Evolutionary conservation across 192 early-diverging fungal species (phyloP).

Genomic region (Backusella psychrophila): DNA sequence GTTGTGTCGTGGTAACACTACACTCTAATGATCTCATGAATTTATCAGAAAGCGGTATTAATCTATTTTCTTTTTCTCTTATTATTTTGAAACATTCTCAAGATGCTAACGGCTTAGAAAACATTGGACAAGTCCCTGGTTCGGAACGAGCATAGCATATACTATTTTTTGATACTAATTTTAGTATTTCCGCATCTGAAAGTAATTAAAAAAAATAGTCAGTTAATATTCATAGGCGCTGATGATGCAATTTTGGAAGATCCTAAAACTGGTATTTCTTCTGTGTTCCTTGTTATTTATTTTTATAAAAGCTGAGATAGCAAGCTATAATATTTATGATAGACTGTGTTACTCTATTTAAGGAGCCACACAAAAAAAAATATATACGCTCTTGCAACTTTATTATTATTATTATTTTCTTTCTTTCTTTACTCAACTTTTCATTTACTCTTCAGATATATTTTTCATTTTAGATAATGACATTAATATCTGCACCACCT

Average conservation of each 20-base stretch:
- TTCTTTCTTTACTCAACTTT: background rate
- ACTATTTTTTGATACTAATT: background rate
- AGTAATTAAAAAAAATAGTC: background rate
- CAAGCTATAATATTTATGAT: conserved; percentile 2
- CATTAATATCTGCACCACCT: background rate
- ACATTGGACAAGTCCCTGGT: background rate
- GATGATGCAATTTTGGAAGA: background rate
- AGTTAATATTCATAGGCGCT: background rate
- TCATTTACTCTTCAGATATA: background rate
- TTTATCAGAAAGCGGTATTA: background rate
- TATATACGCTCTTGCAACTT: background rate
- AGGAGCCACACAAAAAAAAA: background rate
- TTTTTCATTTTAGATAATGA: background rate
- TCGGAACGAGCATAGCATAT: background rate
- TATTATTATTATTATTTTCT: background rate
- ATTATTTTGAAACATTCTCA: background rate
- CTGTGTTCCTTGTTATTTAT: conserved; percentile 1
- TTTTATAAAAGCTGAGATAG: conserved; percentile 4
- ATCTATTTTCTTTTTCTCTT: background rate
- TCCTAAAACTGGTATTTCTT: conserved; percentile 6
- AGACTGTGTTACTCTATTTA: background rate
- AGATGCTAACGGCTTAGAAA: background rate
- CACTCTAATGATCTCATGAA: background rate
- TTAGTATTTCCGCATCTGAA: background rate
- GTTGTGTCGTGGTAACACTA: background rate